These are phyloP conservation scores for Boletus eberwhitei DNA, from an alignment of 768 basidiomycete genomes.

Conservation along the genomic window DNA sequence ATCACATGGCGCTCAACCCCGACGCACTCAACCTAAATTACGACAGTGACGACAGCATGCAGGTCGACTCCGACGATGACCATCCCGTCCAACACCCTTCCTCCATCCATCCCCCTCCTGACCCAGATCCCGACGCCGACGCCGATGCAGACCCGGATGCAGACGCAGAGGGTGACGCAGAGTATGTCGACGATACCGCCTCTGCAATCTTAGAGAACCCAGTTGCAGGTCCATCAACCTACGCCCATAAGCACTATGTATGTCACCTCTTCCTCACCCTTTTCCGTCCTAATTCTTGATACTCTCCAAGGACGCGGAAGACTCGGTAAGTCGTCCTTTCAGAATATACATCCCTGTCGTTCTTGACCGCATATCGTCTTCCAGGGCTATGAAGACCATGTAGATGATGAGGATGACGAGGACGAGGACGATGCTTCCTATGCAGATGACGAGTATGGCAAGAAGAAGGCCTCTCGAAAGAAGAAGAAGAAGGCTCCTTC, in stretches of 20 bases:
- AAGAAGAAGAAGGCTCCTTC: constrained; percentile 52
- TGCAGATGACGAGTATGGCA: constrained; percentile 71
- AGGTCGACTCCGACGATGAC: constrained; percentile 62
- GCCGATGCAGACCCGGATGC: constrained; percentile 52
- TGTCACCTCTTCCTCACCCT: constrained; percentile 27
- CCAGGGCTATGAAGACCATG: constrained; percentile 56
- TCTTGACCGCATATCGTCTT: constrained; percentile 39
- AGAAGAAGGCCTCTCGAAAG: constrained; percentile 66
- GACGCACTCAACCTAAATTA: constrained; percentile 55
- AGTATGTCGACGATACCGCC: constrained; percentile 37
- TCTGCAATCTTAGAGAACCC: constrained; percentile 37
- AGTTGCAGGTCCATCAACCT: constrained; percentile 38
- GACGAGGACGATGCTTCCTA: constrained; percentile 80
- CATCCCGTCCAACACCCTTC: constrained; percentile 8
- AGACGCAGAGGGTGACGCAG: constrained; percentile 41
- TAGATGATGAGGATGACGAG: constrained; percentile 56
- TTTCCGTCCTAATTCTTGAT: background rate
- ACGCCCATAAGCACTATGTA: constrained; percentile 61
- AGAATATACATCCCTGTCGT: constrained; percentile 7
- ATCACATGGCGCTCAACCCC: constrained; percentile 35
- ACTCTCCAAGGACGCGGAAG: constrained; percentile 27
- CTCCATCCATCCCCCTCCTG: constrained; percentile 17
- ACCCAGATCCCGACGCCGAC: constrained; percentile 52
- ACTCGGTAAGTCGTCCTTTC: constrained; percentile 28
- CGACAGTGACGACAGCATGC: constrained; percentile 58